Percentiles rank a stretch among this genome's conserved stretches.
Conservation (phyloP, 495 filamentous ascomycete genomes). For the Tuber borchii region DNA sequence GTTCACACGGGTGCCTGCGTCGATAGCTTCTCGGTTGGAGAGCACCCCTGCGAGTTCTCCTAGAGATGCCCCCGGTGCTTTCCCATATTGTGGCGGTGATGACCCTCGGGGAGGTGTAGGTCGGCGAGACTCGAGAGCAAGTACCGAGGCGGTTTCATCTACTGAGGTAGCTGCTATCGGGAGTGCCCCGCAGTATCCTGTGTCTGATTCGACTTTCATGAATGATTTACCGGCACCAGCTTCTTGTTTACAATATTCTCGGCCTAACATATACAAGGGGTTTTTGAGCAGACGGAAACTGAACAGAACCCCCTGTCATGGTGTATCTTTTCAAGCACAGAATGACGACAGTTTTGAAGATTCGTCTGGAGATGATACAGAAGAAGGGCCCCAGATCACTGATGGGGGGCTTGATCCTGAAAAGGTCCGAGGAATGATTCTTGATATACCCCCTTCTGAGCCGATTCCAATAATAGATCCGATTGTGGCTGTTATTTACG, state of each 20-base stretch:
- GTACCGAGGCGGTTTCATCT: conserved; percentile 7
- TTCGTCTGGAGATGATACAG: conserved; percentile 1
- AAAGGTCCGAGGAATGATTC: conserved; percentile 15
- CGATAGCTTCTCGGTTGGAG: conserved; percentile 8
- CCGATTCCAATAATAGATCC: conserved; percentile 21
- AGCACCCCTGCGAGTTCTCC: not conserved
- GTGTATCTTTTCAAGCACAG: not conserved
- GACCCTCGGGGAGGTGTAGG: not conserved
- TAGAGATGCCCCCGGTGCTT: conserved; percentile 5
- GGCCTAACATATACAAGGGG: conserved; percentile 23
- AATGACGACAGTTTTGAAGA: not conserved
- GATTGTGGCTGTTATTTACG: conserved; percentile 24
- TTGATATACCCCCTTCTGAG: conserved; percentile 14
- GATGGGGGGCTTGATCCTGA: conserved; percentile 26
- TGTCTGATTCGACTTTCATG: conserved; percentile 28
- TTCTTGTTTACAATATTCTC: conserved; percentile 27
- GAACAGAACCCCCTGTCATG: not conserved
- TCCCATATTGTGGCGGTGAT: conserved; percentile 29
- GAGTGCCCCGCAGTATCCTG: conserved; percentile 20
- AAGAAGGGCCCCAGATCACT: conserved; percentile 8
- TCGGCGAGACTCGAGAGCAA: conserved; percentile 1
- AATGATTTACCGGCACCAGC: conserved; percentile 16
- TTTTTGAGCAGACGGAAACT: not conserved
- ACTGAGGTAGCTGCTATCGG: conserved; percentile 2
- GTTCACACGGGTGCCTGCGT: conserved; percentile 20